A percentile compares a stretch with the other conserved stretches of the same genome.
phyloP scores from a whole-genome alignment of 169 alveolate species.

The Hepatocystis sp. region DNA sequence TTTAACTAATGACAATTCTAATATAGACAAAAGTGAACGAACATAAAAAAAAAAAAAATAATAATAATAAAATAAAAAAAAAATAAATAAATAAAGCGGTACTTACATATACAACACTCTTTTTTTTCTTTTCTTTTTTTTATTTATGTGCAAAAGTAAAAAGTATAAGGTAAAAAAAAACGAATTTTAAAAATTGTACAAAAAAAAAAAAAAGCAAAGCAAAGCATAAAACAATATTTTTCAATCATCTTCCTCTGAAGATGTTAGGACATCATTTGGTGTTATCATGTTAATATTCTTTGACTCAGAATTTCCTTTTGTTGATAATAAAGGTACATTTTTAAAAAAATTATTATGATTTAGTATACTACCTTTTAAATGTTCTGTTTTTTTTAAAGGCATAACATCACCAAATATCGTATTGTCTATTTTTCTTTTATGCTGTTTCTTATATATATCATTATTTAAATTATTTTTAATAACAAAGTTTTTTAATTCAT shows the following conservation, averaged over 20 bases:
- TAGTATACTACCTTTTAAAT: background rate
- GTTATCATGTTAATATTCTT: conserved; percentile 31
- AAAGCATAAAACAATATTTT: background rate
- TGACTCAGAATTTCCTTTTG: background rate
- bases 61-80: too few species aligned
- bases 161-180: too few species aligned
- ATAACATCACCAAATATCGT: conserved; percentile 27
- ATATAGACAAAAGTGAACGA: too few species aligned
- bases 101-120: too few species aligned
- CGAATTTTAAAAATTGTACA: too few species aligned
- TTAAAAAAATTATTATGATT: conserved; percentile 8
- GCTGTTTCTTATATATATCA: conserved; percentile 17
- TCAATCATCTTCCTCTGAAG: conserved; percentile 50
- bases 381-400: conserved; percentile 14
- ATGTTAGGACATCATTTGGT: conserved; percentile 67
- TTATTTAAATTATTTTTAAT: conserved; percentile 27
- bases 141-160: too few species aligned
- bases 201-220: too few species aligned
- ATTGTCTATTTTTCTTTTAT: conserved; percentile 53
- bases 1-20: too few species aligned
- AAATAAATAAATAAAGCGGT: too few species aligned
- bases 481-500: conserved; percentile 44
- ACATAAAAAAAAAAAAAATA: too few species aligned
- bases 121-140: too few species aligned
- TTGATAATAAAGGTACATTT: background rate